Evolutionary conservation across 2,329 filamentous ascomycete species (phyloP).

Genomic region (Curvularia hawaiiensis): DNA sequence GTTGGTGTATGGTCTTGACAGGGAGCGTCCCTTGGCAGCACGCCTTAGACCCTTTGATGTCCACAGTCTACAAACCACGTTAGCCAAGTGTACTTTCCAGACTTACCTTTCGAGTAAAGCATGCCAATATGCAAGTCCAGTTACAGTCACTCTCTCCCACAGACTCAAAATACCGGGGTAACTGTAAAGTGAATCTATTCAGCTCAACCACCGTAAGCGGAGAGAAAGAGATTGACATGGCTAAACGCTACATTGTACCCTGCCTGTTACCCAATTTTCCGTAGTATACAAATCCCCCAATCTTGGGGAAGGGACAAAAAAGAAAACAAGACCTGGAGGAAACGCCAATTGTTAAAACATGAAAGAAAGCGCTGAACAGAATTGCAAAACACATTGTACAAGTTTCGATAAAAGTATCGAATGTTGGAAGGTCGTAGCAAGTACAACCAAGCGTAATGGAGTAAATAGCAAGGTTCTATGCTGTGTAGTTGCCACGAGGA

Average conservation of each 20-base stretch:
- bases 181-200: not conserved
- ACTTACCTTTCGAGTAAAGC: not conserved
- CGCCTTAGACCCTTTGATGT: not conserved
- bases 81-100: not conserved
- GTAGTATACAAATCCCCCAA: conserved; percentile 10
- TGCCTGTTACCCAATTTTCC: conserved; percentile 8
- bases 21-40: too few species aligned
- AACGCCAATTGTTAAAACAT: not conserved
- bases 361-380: not conserved
- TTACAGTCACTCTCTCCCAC: not conserved
- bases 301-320: not conserved
- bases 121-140: not conserved
- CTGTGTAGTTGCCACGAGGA: too few species aligned
- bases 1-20: too few species aligned
- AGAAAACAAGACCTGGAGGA: not conserved
- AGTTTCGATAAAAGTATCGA: too few species aligned
- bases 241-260: not conserved
- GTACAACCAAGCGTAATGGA: too few species aligned
- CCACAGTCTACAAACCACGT: not conserved
- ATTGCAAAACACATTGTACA: not conserved
- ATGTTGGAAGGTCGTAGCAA: too few species aligned
- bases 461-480: too few species aligned
- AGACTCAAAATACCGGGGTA: not conserved
- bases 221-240: not conserved
- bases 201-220: not conserved